A percentile compares a stretch with the other conserved stretches of the same genome.
These are phyloP conservation scores for Epichloe gansuensis DNA, from an alignment of 2,329 filamentous ascomycete genomes.

Conservation along the genomic window DNA sequence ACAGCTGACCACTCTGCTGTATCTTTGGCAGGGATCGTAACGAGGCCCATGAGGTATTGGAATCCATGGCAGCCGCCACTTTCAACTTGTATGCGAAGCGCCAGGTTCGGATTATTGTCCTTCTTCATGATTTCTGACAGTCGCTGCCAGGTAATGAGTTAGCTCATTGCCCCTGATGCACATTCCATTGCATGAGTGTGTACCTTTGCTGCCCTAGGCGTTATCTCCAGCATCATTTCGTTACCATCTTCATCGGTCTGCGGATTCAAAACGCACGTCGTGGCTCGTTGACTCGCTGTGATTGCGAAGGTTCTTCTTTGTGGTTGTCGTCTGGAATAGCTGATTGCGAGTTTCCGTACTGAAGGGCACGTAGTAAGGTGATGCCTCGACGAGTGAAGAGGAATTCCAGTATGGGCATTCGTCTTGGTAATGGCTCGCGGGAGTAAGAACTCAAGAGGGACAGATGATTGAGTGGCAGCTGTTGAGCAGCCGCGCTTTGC, in stretches of 20 bases:
- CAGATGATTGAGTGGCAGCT: slow-evolving; percentile 12
- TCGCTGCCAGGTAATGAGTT: slow-evolving; percentile 33
- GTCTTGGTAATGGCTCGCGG: slow-evolving; percentile 15
- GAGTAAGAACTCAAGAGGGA: slow-evolving; percentile 27
- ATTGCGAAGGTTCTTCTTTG: slow-evolving; percentile 23
- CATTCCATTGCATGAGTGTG: slow-evolving; percentile 8
- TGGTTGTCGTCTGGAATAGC: background rate
- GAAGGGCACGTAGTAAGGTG: background rate
- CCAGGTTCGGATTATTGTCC: slow-evolving; percentile 63
- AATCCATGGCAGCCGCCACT: slow-evolving; percentile 95
- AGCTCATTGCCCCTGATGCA: background rate
- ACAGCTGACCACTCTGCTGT: slow-evolving; percentile 21
- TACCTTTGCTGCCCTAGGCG: slow-evolving; percentile 68
- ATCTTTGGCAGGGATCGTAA: slow-evolving; percentile 39
- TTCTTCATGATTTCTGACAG: slow-evolving; percentile 64
- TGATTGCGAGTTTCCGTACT: background rate
- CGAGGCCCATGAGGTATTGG: slow-evolving; percentile 88
- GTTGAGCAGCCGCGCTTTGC: slow-evolving; percentile 22
- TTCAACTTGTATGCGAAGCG: slow-evolving; percentile 84
- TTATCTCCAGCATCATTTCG: slow-evolving; percentile 74
- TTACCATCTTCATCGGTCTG: slow-evolving; percentile 71
- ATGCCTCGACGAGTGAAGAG: background rate
- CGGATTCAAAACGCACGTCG: slow-evolving; percentile 52
- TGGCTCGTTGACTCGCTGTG: slow-evolving; percentile 25
- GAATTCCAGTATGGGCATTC: background rate